These are phyloP conservation scores for Ceratocystis cacaofunesta DNA, from an alignment of 2,329 filamentous ascomycete species.

Conservation along the genomic window DNA sequence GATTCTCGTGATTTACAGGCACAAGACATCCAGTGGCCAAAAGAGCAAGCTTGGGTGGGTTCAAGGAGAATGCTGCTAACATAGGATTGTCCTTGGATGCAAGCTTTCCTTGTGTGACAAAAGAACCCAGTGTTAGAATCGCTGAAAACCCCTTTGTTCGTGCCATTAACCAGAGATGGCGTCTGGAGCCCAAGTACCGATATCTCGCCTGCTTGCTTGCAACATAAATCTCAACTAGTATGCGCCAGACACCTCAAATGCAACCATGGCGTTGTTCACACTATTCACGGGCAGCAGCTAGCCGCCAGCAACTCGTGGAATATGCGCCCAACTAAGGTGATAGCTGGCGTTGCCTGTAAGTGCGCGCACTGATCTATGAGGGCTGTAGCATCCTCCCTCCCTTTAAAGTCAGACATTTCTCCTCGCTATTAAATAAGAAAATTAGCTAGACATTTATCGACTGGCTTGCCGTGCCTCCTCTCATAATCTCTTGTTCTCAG, in stretches of 20 bases:
- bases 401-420: background rate
- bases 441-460: background rate
- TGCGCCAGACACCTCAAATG: background rate
- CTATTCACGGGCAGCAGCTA: background rate
- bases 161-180: background rate
- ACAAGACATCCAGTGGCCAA: background rate
- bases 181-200: background rate
- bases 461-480: background rate
- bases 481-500: background rate
- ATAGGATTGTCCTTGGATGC: background rate
- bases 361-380: background rate
- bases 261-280: background rate
- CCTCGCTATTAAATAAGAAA: background rate
- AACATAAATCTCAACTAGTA: no score
- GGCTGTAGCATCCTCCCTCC: background rate
- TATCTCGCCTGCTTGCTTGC: background rate
- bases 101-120: background rate
- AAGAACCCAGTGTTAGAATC: background rate
- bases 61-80: background rate
- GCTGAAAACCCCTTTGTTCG: background rate
- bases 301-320: background rate
- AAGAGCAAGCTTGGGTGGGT: background rate
- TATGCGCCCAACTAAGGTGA: background rate
- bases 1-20: background rate
- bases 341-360: background rate